These are phyloP conservation scores for Macroventuria anomochaeta DNA, from an alignment of 2,329 filamentous ascomycete species.

Conservation along the genomic window DNA sequence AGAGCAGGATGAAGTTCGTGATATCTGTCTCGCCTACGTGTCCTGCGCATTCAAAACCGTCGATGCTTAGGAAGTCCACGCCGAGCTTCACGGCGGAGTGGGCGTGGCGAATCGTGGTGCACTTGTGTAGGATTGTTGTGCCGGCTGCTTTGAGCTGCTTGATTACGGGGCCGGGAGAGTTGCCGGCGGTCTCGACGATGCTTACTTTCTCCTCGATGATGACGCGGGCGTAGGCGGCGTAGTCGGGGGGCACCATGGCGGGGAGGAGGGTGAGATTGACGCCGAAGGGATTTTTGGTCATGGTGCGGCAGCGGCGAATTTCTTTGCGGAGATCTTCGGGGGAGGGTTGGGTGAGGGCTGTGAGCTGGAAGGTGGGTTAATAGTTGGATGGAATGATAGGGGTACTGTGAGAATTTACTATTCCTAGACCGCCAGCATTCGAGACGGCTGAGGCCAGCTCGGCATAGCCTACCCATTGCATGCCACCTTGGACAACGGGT, in stretches of 20 bases:
- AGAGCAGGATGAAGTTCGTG: conserved; percentile 88
- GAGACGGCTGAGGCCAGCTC: conserved; percentile 75
- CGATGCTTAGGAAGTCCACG: conserved; percentile 95
- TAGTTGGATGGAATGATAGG: neutral
- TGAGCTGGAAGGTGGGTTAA: conserved; percentile 59
- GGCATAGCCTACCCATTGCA: conserved; percentile 86
- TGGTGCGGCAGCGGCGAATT: conserved; percentile 81
- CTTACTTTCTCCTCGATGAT: conserved; percentile 91
- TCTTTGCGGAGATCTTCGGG: conserved; percentile 92
- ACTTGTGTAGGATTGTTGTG: conserved; percentile 90
- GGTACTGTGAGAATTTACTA: conserved; percentile 52
- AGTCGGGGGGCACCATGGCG: conserved; percentile 87
- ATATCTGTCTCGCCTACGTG: conserved; percentile 89
- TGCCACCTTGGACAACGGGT: conserved; percentile 83
- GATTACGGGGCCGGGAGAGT: conserved; percentile 90
- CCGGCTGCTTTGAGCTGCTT: conserved; percentile 81
- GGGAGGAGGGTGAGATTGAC: conserved; percentile 96
- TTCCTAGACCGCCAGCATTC: conserved; percentile 75
- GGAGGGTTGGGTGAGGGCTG: conserved; percentile 88
- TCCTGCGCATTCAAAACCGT: conserved; percentile 96
- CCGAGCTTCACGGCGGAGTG: conserved; percentile 90
- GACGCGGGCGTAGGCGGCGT: conserved; percentile 87
- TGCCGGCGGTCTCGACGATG: conserved; percentile 92
- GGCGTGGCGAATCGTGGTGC: conserved; percentile 93
- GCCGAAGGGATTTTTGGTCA: conserved; percentile 82